A percentile compares a stretch with the other conserved stretches of the same genome.
phyloP scores from a whole-genome alignment of 345 rosid species.

The Alliaria petiolata region DNA sequence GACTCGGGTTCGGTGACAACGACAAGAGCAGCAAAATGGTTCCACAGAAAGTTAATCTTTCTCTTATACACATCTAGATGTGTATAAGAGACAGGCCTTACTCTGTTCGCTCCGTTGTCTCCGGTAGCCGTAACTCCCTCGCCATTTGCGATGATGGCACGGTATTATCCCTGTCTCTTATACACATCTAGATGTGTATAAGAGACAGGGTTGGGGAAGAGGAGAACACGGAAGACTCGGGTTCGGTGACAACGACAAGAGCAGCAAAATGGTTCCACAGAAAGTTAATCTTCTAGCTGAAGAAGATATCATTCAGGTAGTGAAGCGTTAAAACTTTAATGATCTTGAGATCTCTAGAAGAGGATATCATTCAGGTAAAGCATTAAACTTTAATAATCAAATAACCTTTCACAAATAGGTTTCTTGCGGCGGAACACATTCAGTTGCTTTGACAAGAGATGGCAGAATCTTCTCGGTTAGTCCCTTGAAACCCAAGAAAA shows the following conservation, averaged over 20 bases:
- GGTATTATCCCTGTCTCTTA: too few relatives aligned
- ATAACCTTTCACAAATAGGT: slow-evolving; percentile 41
- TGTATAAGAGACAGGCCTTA: too few relatives aligned
- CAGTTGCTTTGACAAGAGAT: slow-evolving; percentile 87
- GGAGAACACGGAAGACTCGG: slow-evolving; percentile 99
- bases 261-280: slow-evolving; percentile 98
- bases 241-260: slow-evolving; percentile 95
- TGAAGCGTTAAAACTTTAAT: slow-evolving; percentile 8
- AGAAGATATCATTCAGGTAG: slow-evolving; percentile 74
- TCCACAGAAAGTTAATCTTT: too few relatives aligned
- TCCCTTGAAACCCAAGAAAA: slow-evolving; percentile 12
- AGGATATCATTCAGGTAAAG: slow-evolving; percentile 46
- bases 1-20: too few relatives aligned
- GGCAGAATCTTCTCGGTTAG: slow-evolving; percentile 93
- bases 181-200: too few relatives aligned
- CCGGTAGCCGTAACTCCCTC: too few relatives aligned
- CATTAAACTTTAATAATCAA: neutral
- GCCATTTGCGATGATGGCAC: too few relatives aligned
- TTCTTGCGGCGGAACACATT: slow-evolving; percentile 98
- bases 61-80: too few relatives aligned
- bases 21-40: too few relatives aligned
- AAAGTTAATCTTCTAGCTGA: slow-evolving; percentile 78
- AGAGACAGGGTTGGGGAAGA: too few relatives aligned
- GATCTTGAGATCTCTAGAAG: slow-evolving; percentile 5
- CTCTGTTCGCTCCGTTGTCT: too few relatives aligned